Conservation (phyloP, 768 basidiomycete species). For the Boletus pseudo-olivaceus region DNA sequence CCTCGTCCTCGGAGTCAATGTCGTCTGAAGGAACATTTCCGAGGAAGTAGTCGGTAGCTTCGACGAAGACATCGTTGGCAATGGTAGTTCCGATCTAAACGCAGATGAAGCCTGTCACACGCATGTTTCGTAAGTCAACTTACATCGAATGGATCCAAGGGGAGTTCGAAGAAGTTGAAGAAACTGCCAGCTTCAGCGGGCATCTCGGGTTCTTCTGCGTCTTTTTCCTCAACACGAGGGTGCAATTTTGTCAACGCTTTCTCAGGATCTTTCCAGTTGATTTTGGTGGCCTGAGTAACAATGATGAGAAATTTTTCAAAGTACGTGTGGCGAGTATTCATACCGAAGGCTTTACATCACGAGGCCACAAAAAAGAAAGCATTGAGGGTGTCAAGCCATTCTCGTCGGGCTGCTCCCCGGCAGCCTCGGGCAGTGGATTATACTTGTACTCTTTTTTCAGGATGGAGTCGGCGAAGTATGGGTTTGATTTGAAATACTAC, state of each 20-base stretch:
- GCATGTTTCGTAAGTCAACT: slow-evolving; percentile 22
- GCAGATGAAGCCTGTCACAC: slow-evolving; percentile 5
- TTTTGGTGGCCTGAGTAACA: slow-evolving; percentile 51
- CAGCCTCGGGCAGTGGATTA: slow-evolving; percentile 49
- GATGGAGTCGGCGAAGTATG: slow-evolving; percentile 71
- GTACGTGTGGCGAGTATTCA: slow-evolving; percentile 14
- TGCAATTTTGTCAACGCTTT: slow-evolving; percentile 78
- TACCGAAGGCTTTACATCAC: slow-evolving; percentile 67
- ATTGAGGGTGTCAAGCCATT: slow-evolving; percentile 76
- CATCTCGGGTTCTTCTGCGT: slow-evolving; percentile 54
- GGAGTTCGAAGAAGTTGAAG: slow-evolving; percentile 82
- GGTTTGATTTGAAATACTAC: slow-evolving; percentile 84
- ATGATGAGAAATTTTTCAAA: not conserved
- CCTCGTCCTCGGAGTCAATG: slow-evolving; percentile 62
- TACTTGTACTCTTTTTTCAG: slow-evolving; percentile 84
- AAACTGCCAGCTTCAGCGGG: slow-evolving; percentile 73
- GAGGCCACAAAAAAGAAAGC: slow-evolving; percentile 79
- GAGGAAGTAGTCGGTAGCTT: slow-evolving; percentile 79
- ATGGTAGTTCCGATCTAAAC: slow-evolving; percentile 66
- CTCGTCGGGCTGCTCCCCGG: slow-evolving; percentile 57
- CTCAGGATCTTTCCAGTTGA: slow-evolving; percentile 77
- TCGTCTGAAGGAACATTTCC: slow-evolving; percentile 61
- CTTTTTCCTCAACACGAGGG: slow-evolving; percentile 57
- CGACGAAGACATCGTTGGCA: slow-evolving; percentile 75
- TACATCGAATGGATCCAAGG: slow-evolving; percentile 66